Evolutionary conservation across 108 stramenopile species (phyloP).

Genomic region (Aurantiochytrium sp.): DNA sequence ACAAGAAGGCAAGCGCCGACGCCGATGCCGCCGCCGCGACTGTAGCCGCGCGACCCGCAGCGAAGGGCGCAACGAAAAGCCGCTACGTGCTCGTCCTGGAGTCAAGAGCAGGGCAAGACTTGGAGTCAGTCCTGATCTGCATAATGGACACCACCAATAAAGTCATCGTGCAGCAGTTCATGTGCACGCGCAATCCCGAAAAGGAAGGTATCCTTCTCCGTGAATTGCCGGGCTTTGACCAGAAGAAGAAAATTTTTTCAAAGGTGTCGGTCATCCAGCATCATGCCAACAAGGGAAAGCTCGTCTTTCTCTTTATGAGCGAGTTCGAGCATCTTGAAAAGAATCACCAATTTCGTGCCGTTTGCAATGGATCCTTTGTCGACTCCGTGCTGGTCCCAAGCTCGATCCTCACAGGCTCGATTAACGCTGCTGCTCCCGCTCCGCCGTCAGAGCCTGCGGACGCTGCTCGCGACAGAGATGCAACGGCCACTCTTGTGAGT

Average conservation of each 20-base stretch:
- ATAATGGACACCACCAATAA: background rate
- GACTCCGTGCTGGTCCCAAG: background rate
- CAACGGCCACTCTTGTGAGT: too few species aligned
- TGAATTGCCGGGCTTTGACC: background rate
- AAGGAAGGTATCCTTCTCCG: background rate
- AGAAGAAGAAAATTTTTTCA: background rate
- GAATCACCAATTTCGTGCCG: background rate
- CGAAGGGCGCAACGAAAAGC: background rate
- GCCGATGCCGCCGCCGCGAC: too few species aligned
- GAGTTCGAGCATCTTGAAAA: background rate
- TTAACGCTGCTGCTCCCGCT: background rate
- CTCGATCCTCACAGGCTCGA: background rate
- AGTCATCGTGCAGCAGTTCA: background rate
- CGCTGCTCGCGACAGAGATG: background rate
- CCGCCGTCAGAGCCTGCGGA: background rate
- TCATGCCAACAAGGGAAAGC: background rate
- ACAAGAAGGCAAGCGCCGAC: too few species aligned
- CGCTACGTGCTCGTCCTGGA: background rate
- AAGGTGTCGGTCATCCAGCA: background rate
- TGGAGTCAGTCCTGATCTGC: background rate
- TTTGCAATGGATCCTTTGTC: background rate
- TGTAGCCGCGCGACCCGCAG: too few species aligned
- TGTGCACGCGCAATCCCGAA: background rate
- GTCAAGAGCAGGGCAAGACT: background rate
- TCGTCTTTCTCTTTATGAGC: background rate